A percentile compares a stretch with the other conserved stretches of the same genome.
These are phyloP conservation scores for Fusarium secorum DNA, from an alignment of 2,329 filamentous ascomycete species.

Conservation along the genomic window DNA sequence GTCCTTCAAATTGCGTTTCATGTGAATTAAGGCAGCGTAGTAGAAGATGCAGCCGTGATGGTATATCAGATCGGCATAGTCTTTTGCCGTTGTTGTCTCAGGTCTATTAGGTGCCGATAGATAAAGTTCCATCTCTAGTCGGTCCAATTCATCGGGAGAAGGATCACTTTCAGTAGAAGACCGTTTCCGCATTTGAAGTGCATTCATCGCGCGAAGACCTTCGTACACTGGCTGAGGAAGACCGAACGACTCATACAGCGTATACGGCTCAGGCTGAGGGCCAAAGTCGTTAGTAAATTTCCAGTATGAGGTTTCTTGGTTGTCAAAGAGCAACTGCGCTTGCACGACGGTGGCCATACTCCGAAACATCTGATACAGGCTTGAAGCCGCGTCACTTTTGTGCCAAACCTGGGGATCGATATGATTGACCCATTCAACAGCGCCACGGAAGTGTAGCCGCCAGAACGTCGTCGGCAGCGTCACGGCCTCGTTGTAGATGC, in stretches of 20 bases:
- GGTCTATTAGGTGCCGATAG: conserved; percentile 32
- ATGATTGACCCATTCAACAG: conserved; percentile 41
- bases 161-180: neutral
- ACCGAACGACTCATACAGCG: conserved; percentile 26
- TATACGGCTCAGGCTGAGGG: conserved; percentile 35
- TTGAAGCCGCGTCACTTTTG: conserved; percentile 30
- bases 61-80: conserved; percentile 35
- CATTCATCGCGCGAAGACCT: conserved; percentile 34
- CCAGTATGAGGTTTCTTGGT: conserved; percentile 25
- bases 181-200: conserved; percentile 24
- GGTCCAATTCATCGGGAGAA: conserved; percentile 23
- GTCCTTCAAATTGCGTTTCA: conserved; percentile 39
- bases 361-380: conserved; percentile 39
- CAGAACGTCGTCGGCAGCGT: conserved; percentile 36
- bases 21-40: conserved; percentile 37
- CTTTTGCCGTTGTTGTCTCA: conserved; percentile 10
- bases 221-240: conserved; percentile 36
- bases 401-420: conserved; percentile 39
- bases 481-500: conserved; percentile 39
- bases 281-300: conserved; percentile 31
- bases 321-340: conserved; percentile 31
- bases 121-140: conserved; percentile 34
- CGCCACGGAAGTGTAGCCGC: conserved; percentile 37
- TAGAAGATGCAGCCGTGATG: conserved; percentile 39
- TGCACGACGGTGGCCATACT: conserved; percentile 38